Evolutionary conservation across 2,329 filamentous ascomycete species (phyloP).

Genomic region (Aureobasidium vineae): DNA sequence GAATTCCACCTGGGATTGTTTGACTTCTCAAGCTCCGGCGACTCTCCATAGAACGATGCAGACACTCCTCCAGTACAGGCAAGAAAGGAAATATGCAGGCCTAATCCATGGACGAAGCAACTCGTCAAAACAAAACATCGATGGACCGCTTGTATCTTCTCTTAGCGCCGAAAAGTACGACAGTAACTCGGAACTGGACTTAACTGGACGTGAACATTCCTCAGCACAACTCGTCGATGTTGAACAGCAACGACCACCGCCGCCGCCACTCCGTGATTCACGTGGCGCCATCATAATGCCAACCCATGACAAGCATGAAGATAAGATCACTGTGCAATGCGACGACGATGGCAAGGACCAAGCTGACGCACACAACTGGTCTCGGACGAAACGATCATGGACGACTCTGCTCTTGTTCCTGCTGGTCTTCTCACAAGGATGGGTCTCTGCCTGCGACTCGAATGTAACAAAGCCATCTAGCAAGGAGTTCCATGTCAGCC

Average conservation of each 20-base stretch:
- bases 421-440: constrained; percentile 8
- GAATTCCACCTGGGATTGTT: too few relatives aligned
- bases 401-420: constrained; percentile 6
- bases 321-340: background rate
- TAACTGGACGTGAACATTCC: background rate
- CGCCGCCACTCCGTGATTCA: background rate
- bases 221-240: background rate
- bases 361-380: constrained; percentile 16
- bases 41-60: background rate
- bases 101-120: background rate
- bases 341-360: background rate
- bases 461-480: background rate
- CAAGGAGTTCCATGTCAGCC: constrained; percentile 8
- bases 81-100: background rate
- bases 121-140: background rate
- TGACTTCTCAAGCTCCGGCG: too few relatives aligned
- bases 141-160: background rate
- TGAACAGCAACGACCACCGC: background rate
- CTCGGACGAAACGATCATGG: background rate
- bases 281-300: background rate
- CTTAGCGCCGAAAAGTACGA: background rate
- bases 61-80: background rate
- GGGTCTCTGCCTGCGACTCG: constrained; percentile 8
- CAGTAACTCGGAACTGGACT: background rate
- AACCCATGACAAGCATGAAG: background rate